These are phyloP conservation scores for Erodium trifolium DNA, from an alignment of 441 rosid species.

Conservation along the genomic window DNA sequence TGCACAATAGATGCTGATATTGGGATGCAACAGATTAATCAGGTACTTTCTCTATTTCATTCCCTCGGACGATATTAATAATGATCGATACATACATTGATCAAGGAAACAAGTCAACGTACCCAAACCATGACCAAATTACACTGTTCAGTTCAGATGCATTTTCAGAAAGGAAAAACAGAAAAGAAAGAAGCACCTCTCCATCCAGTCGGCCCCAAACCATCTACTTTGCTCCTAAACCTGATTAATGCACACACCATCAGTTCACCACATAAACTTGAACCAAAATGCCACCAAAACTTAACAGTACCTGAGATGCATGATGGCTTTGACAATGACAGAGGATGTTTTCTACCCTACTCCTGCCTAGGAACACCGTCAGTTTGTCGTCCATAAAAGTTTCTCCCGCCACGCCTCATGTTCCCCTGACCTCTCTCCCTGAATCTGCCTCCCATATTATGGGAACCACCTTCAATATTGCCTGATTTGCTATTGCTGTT, in stretches of 20 bases:
- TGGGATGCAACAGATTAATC: no score
- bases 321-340: conserved; percentile 13
- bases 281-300: conserved; percentile 23
- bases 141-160: conserved; percentile 26
- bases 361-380: conserved; percentile 36
- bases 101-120: conserved; percentile 22
- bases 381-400: conserved; percentile 39
- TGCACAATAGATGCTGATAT: no score
- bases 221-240: conserved; percentile 29
- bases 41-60: conserved; percentile 21
- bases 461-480: conserved; percentile 44
- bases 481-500: conserved; percentile 29
- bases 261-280: conserved; percentile 20
- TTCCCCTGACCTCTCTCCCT: conserved; percentile 45
- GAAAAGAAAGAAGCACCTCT: conserved; percentile 24
- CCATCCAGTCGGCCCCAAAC: conserved; percentile 16
- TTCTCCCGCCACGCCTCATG: conserved; percentile 41
- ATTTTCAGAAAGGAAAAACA: conserved; percentile 16
- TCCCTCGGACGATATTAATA: conserved; percentile 14
- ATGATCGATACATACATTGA: conserved; percentile 24
- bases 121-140: conserved; percentile 19
- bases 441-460: conserved; percentile 44
- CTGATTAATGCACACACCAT: conserved; percentile 31
- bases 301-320: conserved; percentile 27
- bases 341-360: conserved; percentile 13